Base-by-base conservation (phyloP, 495 filamentous ascomycete genomes). In the Aspergillus cristatus region DNA sequence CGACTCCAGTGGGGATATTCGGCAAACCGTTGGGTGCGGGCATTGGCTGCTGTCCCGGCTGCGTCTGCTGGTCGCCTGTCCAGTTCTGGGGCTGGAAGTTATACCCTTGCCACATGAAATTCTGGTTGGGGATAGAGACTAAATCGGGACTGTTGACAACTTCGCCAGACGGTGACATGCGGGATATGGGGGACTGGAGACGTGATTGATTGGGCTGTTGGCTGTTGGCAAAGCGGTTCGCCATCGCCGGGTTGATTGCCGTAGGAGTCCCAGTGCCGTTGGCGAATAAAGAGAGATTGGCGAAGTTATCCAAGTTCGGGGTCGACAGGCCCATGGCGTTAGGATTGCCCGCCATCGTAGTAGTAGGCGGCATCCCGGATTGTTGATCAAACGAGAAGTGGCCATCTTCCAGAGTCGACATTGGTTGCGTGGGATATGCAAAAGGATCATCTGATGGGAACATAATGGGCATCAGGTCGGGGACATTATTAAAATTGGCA, bases 391-490 rank as follows among this genome's bases (percentile, higher is more conserved):
- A 44, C 4, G 35, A 40, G 51, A 70, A 67, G 40, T 71, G 68
- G 24, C 57, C 59, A 40, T 72, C 65, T 43, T 81, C 76, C 31
- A 81, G 60, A 1, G 69, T 78, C 2, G 71, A 81, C 63, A 89
- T 75, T 1, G 87, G 84, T 50, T 88, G 86, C 48, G 80, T 84
- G 3, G 88, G 84, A 56, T 95, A 97, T 0, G 81, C 86, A 41
- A 95, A 90, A 0, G 89, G 86, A 52, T 97, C 88, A 16, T 77
- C 72, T 1, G 88, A 86, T 1, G 88, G 82, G 46, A 96, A 97
- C 86, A 96, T 95, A 60, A 94, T 81, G 8, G 82, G 75, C 56
- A 81, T 81, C 13, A 95, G 70, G 53, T 91, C 84, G 11, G 82
- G 72, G 14, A 93, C 20, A 24, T 24, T 57, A 48, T 46, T 45